These are phyloP conservation scores for Piloderma croceum DNA, from an alignment of 768 basidiomycete species.

Conservation along the genomic window DNA sequence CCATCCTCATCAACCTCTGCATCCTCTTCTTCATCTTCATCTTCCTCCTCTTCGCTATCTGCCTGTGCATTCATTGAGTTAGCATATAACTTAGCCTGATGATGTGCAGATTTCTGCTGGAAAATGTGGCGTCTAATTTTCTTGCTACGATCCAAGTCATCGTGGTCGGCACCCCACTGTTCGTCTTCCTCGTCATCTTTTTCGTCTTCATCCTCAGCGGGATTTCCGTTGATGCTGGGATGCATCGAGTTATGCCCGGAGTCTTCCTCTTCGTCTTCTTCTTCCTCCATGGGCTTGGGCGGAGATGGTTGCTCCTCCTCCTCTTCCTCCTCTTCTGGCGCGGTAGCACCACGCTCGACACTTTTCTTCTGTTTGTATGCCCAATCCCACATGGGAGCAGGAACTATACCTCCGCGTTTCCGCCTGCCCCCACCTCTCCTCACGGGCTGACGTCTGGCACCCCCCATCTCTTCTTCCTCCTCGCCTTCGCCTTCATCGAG, in stretches of 20 bases:
- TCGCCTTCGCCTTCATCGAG: conserved; percentile 20
- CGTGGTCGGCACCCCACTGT: conserved; percentile 13
- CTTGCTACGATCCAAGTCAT: background rate
- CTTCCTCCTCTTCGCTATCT: conserved; percentile 11
- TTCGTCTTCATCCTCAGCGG: conserved; percentile 25
- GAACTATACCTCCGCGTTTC: conserved; percentile 65
- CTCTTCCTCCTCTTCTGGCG: conserved; percentile 40
- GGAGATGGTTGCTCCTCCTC: conserved; percentile 40
- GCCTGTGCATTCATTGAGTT: too few species aligned
- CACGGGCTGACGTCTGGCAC: conserved; percentile 4
- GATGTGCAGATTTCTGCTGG: too few species aligned
- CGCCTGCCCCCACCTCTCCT: conserved; percentile 27
- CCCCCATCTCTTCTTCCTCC: background rate
- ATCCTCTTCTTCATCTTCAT: conserved; percentile 24
- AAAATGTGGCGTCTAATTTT: background rate
- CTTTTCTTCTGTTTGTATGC: conserved; percentile 55
- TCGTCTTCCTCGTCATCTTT: conserved; percentile 13
- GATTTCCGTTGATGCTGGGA: conserved; percentile 19
- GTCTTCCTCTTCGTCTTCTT: conserved; percentile 46
- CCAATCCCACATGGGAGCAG: conserved; percentile 86
- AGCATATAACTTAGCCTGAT: too few species aligned
- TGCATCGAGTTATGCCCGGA: conserved; percentile 29
- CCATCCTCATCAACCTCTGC: background rate
- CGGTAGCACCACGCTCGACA: conserved; percentile 27
- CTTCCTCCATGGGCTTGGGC: conserved; percentile 57